Evolutionary conservation across 306 rosid genomes (phyloP), one percentile per base, ranked within the genome.

Genomic region (Quillaja saponaria): DNA sequence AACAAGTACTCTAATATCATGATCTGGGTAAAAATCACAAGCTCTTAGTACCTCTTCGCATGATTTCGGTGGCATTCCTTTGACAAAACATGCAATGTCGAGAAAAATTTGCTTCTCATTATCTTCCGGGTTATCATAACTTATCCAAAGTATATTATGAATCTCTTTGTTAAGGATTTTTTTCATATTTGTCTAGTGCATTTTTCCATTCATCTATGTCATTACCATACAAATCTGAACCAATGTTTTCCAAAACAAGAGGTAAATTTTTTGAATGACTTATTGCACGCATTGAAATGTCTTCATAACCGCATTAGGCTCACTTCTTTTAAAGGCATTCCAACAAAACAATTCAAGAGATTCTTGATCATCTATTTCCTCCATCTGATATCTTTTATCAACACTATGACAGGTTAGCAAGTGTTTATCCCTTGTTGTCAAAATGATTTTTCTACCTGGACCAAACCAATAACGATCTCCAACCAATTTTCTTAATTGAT

Each of bases 311-410:
- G 55, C 42, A 15, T 66, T 55, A 11, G 74, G 74, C n/a, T 67
- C 74, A 28, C 61, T 45, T 54, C 16, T n/a, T 67, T 35, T 62
- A 37, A 74, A 74, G 49, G 79, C 79, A 67, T 67, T 67, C 79
- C 70, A 74, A 40, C 79, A 67, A 41, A 74, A 74, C 7, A 74
- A 31, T 62, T 74, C 61, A 15, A 74, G 70, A 39, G 74, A 63
- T 54, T 74, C 70, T 37, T 13, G 4, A 20, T 55, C 48, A 34
- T 68, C 67, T 4, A 74, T 28, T 66, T 67, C 40, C 44, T 61
- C 54, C 19, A 74, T 74, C 61, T 67, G 74, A 55, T 68, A 74
- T 21, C 65, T 61, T 37, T 46, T 39, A 47, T 41, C 44, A 45
- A 67, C 31, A 38, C 38, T 53, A 61, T 67, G 74, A 46, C 69